phyloP scores from a whole-genome alignment of 495 filamentous ascomycete genomes.

The Hapsidospora chrysogenum region DNA sequence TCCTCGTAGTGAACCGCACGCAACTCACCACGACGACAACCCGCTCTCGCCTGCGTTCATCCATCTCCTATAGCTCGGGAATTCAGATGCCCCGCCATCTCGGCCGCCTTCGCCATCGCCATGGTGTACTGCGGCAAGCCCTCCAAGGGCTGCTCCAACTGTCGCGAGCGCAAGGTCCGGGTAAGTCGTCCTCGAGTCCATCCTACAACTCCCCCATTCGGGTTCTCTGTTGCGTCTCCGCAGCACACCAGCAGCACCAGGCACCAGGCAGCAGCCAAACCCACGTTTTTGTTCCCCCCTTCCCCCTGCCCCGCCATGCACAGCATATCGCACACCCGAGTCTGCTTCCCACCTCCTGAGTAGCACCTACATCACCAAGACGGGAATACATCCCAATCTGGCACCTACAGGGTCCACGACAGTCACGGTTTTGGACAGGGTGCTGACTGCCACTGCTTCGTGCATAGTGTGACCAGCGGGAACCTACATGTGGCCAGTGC shows the following conservation, averaged over 20 bases:
- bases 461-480: conserved; percentile 51
- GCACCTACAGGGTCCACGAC: background rate
- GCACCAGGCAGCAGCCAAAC: too few species aligned
- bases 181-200: conserved; percentile 9
- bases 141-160: conserved; percentile 51
- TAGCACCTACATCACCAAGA: too few species aligned
- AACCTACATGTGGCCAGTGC: conserved; percentile 52
- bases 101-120: background rate
- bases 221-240: background rate
- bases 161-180: conserved; percentile 34
- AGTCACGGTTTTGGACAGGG: background rate
- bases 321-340: too few species aligned
- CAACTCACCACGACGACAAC: too few species aligned
- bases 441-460: conserved; percentile 1
- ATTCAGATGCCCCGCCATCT: too few species aligned
- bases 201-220: background rate
- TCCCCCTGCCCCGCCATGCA: too few species aligned
- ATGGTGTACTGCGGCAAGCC: conserved; percentile 67
- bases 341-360: too few species aligned
- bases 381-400: too few species aligned
- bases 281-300: conserved; percentile 1
- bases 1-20: too few species aligned
- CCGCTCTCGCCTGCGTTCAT: too few species aligned
- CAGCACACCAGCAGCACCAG: too few species aligned
- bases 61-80: too few species aligned